These are phyloP conservation scores for Hippophae rhamnoides DNA, from an alignment of 306 rosid genomes.

Conservation along the genomic window DNA sequence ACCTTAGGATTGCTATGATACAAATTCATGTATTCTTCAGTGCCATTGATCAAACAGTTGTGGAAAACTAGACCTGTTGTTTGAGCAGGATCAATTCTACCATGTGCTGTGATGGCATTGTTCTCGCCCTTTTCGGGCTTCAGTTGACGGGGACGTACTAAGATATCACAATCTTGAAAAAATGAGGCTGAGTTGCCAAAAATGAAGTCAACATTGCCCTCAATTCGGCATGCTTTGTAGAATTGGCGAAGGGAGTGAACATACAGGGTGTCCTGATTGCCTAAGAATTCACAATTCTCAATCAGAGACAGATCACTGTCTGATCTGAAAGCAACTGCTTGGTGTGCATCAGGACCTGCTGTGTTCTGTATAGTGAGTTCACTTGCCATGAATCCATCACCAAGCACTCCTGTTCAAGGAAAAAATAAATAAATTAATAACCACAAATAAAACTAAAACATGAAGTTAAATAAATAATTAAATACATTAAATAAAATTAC, in stretches of 20 bases:
- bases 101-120: constrained; percentile 70
- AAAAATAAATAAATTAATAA: background rate
- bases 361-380: constrained; percentile 66
- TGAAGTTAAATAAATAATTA: background rate
- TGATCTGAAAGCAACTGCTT: constrained; percentile 87
- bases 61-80: constrained; percentile 71
- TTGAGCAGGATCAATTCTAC: constrained; percentile 76
- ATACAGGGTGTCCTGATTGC: constrained; percentile 90
- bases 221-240: constrained; percentile 62
- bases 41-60: constrained; percentile 64
- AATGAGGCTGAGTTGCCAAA: constrained; percentile 77
- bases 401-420: constrained; percentile 47
- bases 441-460: background rate
- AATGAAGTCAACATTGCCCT: constrained; percentile 81
- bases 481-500: too few species aligned
- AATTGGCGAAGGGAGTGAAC: constrained; percentile 75
- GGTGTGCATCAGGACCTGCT: constrained; percentile 82
- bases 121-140: constrained; percentile 53
- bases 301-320: constrained; percentile 64
- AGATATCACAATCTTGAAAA: constrained; percentile 53
- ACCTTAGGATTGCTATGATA: constrained; percentile 52
- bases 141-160: constrained; percentile 46
- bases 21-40: constrained; percentile 53
- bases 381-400: constrained; percentile 92
- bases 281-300: constrained; percentile 61